These are phyloP conservation scores for Sclerotinia minor DNA, from an alignment of 2,329 filamentous ascomycete genomes.

Conservation along the genomic window DNA sequence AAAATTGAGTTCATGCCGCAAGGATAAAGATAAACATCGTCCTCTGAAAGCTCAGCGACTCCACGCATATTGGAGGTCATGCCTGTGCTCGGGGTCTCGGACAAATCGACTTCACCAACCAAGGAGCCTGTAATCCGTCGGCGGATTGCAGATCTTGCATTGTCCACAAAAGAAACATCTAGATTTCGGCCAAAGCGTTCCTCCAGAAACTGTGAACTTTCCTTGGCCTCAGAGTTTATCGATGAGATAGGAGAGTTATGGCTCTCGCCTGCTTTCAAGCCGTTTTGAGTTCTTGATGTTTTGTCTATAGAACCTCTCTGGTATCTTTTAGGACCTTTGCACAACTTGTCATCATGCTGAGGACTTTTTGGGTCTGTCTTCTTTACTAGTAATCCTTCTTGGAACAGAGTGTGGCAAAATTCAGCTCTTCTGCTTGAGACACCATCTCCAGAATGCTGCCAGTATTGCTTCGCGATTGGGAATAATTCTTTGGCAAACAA, in stretches of 20 bases:
- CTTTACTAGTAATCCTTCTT: conserved; percentile 65
- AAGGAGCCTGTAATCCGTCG: conserved; percentile 87
- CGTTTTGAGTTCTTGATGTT: conserved; percentile 33
- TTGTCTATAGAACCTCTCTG: conserved; percentile 60
- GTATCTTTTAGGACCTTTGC: conserved; percentile 78
- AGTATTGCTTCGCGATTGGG: conserved; percentile 83
- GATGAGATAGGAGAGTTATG: conserved; percentile 10
- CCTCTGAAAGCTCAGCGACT: conserved; percentile 68
- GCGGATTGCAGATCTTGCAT: conserved; percentile 82
- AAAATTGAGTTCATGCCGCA: conserved; percentile 96
- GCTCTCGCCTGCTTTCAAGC: conserved; percentile 19
- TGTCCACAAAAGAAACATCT: conserved; percentile 72
- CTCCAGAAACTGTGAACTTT: conserved; percentile 82
- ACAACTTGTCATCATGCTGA: conserved; percentile 35
- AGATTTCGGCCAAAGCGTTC: conserved; percentile 93
- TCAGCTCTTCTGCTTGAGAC: conserved; percentile 88
- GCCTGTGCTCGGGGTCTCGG: conserved; percentile 54
- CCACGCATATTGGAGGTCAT: conserved; percentile 53
- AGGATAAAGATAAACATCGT: conserved; percentile 86
- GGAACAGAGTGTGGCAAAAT: conserved; percentile 77
- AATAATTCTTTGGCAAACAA: conserved; percentile 69
- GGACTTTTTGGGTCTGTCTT: conserved; percentile 38
- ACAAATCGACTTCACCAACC: conserved; percentile 67
- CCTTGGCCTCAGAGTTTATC: conserved; percentile 46
- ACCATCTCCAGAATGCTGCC: conserved; percentile 95